Percentiles rank a stretch among this genome's conserved stretches.
These are phyloP conservation scores for Aureobasidium sp. DNA, from an alignment of 2,329 filamentous ascomycete genomes.

Conservation along the genomic window DNA sequence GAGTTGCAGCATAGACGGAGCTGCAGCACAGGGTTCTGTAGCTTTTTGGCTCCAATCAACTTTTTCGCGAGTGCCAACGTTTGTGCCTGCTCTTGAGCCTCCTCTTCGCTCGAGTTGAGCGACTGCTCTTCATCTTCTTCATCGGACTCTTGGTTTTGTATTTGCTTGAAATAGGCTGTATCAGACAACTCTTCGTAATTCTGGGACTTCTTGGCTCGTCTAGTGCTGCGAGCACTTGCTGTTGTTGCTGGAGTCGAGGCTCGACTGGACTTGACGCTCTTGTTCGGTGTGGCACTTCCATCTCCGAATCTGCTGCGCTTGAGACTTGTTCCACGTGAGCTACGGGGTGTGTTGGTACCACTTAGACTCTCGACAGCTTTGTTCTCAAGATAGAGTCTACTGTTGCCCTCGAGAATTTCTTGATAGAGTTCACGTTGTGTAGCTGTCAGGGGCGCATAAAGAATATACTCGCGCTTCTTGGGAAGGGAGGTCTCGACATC, in stretches of 20 bases:
- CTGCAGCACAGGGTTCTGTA: conserved; percentile 90
- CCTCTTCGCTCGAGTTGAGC: conserved; percentile 42
- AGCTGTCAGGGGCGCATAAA: conserved; percentile 85
- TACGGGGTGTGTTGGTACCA: conserved; percentile 43
- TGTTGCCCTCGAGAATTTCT: conserved; percentile 56
- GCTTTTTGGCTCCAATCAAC: conserved; percentile 82
- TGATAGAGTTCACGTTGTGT: conserved; percentile 90
- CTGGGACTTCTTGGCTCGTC: conserved; percentile 47
- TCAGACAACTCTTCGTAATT: conserved; percentile 70
- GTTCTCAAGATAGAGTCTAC: conserved; percentile 58
- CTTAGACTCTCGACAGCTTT: conserved; percentile 64
- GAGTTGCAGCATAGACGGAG: conserved; percentile 86
- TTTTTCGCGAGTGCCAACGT: conserved; percentile 75
- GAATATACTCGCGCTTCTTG: conserved; percentile 91
- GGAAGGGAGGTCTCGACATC: conserved; percentile 90
- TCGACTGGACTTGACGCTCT: conserved; percentile 68
- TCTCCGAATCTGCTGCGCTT: conserved; percentile 51
- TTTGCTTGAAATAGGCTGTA: conserved; percentile 71
- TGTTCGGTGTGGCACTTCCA: conserved; percentile 47
- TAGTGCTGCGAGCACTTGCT: conserved; percentile 39
- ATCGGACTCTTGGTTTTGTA: conserved; percentile 44
- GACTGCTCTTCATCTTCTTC: conserved; percentile 32
- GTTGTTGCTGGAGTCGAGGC: conserved; percentile 62
- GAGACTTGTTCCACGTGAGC: conserved; percentile 38
- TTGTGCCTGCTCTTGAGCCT: conserved; percentile 58